phyloP scores from a whole-genome alignment of 2,329 filamentous ascomycete genomes.

The Xylaria sp. region DNA sequence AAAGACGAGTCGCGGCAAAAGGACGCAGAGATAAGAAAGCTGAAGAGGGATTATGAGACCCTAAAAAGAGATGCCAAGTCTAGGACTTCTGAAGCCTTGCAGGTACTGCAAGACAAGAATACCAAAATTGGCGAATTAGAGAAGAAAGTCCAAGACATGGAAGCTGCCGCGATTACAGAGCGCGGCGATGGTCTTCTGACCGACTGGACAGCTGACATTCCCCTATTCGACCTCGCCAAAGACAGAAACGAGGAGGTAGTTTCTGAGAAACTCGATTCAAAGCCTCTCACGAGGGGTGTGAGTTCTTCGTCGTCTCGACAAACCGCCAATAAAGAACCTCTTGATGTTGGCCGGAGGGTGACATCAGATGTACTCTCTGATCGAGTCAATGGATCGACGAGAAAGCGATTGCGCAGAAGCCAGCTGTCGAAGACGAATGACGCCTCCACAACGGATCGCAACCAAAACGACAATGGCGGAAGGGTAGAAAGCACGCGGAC shows the following conservation, averaged over 20 bases:
- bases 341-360: conserved; percentile 34
- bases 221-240: conserved; percentile 46
- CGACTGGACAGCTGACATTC: conserved; percentile 48
- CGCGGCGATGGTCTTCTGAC: conserved; percentile 33
- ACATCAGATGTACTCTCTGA: conserved; percentile 43
- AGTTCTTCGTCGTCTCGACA: conserved; percentile 25
- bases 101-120: conserved; percentile 66
- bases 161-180: conserved; percentile 44
- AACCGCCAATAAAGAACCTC: conserved; percentile 27
- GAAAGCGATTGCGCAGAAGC: conserved; percentile 23
- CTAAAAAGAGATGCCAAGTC: conserved; percentile 64
- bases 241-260: conserved; percentile 40
- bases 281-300: conserved; percentile 35
- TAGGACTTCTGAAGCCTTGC: conserved; percentile 64
- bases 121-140: conserved; percentile 66
- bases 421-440: conserved; percentile 11
- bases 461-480: conserved; percentile 23
- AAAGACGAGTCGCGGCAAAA: conserved; percentile 58
- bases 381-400: conserved; percentile 41
- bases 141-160: conserved; percentile 61
- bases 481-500: conserved; percentile 28
- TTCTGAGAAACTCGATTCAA: conserved; percentile 35
- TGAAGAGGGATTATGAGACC: conserved; percentile 63
- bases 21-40: conserved; percentile 60
- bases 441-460: conserved; percentile 8